Conservation (phyloP, 139 green algal species). For the Chlorella sp. region DNA sequence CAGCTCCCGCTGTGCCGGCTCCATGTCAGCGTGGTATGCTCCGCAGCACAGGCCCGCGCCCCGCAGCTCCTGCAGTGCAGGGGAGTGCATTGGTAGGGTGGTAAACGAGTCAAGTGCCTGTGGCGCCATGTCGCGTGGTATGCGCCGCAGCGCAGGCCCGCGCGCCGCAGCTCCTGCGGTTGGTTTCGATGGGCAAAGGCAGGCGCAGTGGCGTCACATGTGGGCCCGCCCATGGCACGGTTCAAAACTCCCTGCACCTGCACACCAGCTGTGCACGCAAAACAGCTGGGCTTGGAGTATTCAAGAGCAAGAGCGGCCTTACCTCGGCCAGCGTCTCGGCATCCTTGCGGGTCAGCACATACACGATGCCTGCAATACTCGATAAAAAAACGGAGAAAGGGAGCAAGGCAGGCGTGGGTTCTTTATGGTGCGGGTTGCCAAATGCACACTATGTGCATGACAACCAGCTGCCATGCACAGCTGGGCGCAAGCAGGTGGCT, state of each 20-base stretch:
- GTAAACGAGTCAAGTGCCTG: too few relatives aligned
- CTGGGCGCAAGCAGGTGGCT: too few relatives aligned
- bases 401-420: too few relatives aligned
- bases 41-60: constrained; percentile 53
- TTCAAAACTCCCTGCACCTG: background rate
- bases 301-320: background rate
- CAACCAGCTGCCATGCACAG: too few relatives aligned
- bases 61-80: constrained; percentile 49
- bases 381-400: too few relatives aligned
- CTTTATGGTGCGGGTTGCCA: too few relatives aligned
- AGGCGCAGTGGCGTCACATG: background rate
- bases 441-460: too few relatives aligned
- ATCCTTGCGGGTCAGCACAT: constrained; percentile 83
- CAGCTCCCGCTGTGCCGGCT: constrained; percentile 33
- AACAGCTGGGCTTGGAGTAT: too few relatives aligned
- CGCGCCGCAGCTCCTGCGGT: background rate
- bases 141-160: too few relatives aligned
- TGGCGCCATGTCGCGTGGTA: too few relatives aligned
- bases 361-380: constrained; percentile 82
- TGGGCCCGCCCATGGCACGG: background rate
- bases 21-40: constrained; percentile 92
- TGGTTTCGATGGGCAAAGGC: too few relatives aligned
- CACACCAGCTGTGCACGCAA: background rate
- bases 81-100: too few relatives aligned
- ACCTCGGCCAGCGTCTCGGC: constrained; percentile 25